Base-by-base conservation (phyloP, 495 filamentous ascomycete genomes). In the Elasticomyces elasticus region DNA sequence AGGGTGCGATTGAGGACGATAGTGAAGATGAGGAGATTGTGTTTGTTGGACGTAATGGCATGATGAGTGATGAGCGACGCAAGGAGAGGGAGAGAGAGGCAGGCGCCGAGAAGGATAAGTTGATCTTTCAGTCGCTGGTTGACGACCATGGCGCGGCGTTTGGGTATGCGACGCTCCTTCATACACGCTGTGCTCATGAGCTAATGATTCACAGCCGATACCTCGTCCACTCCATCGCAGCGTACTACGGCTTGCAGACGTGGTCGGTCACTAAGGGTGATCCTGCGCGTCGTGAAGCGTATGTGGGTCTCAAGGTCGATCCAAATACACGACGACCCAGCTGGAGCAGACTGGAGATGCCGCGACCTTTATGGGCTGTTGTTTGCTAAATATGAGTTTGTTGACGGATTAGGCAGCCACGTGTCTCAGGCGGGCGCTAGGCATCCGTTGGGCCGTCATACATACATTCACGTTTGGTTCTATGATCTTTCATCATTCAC, bases 201-300 rank as follows among this genome's bases (percentile, higher is more conserved):
- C 47, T 54, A 19, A 57, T 15, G 44, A 19, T 19, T 48, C 56
- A 17, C 55, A 94, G 87, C 58, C 85, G 92, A 46, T 98, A 88
- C 86, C 79, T 98, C 51, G 89, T 95, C 4, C 89, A 98, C 70
- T 84, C 82, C 45, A 87, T 98, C 58, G 94, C 88, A 20, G 74
- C 82, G 6, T 97, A 98, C 67, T 98, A 98, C 67, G 91, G 89
- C 27, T 75, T 98, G 52, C 80, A 79, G 45, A 91, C 88, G 38
- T 89, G 85, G 76, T 88, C 84, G 1, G 77, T 90, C 62, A 86
- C 86, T 0, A 75, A 82, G 15, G 88, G 86, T 19, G 74, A 84
- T 60, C 86, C 88, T 15, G 79, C 81, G 35, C 79, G 84, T 27
- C 79, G 89, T 48, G 85, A 94, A 55, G 89, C 94, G 0, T 98